Evolutionary conservation across 371 early-diverging fungal species (phyloP).

Genomic region (Thermomucor indicae-seudaticae): DNA sequence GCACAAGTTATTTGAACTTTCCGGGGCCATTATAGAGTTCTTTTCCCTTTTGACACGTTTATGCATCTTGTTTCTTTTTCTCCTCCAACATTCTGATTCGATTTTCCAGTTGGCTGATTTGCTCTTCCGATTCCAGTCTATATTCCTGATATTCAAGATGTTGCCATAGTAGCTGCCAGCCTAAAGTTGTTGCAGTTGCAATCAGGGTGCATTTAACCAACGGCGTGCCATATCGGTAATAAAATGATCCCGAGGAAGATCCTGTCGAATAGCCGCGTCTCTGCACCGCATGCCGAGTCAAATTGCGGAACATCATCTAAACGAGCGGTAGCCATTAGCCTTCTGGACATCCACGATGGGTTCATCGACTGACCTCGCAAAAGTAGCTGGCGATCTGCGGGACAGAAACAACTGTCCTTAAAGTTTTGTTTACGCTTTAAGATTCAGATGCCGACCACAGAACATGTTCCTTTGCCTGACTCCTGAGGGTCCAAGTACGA

Average conservation of each 20-base stretch:
- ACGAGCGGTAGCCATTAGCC: no score
- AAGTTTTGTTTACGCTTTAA: no score
- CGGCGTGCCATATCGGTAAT: conserved; percentile 46
- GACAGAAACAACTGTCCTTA: no score
- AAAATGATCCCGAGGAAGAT: conserved; percentile 17
- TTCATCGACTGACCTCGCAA: no score
- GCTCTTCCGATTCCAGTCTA: conserved; percentile 30
- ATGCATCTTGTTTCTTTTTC: conserved; percentile 7
- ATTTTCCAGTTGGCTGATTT: conserved; percentile 26
- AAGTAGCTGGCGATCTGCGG: no score
- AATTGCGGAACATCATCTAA: conserved; percentile 1
- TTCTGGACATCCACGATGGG: no score
- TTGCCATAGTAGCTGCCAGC: conserved; percentile 40
- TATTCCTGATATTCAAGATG: conserved; percentile 47
- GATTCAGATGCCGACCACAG: no score
- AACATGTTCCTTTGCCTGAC: no score
- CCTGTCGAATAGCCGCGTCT: conserved; percentile 18
- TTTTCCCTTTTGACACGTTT: no score
- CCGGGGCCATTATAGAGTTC: no score
- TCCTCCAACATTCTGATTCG: conserved; percentile 36
- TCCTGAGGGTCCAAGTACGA: no score
- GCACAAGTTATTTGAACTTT: no score
- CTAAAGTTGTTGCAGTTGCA: conserved; percentile 41
- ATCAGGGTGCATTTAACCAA: conserved; percentile 40
- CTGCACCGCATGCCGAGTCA: background rate